Evolutionary conservation across 768 basidiomycete genomes (phyloP).

Genomic region (Leccinum boreale): DNA sequence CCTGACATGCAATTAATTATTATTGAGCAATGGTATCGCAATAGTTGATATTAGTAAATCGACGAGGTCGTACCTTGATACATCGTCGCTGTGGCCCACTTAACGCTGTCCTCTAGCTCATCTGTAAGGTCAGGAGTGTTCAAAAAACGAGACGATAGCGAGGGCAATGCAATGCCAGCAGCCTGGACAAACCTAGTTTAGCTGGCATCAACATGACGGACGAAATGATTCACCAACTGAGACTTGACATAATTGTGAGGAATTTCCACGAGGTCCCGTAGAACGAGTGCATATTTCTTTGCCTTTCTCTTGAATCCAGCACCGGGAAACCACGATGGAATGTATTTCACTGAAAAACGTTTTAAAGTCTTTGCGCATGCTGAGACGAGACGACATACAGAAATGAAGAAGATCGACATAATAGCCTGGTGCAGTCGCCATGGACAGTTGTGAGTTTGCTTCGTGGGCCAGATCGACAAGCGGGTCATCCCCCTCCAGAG

Average conservation of each 20-base stretch:
- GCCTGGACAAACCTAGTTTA: conserved; percentile 4
- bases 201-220: conserved; percentile 25
- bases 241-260: conserved; percentile 12
- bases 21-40: background rate
- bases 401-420: conserved; percentile 19
- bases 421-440: conserved; percentile 1
- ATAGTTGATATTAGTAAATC: background rate
- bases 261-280: conserved; percentile 3
- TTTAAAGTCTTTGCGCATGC: background rate
- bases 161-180: conserved; percentile 13
- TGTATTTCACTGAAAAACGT: conserved; percentile 19
- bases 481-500: conserved; percentile 34
- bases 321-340: conserved; percentile 22
- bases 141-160: conserved; percentile 13
- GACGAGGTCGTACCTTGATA: conserved; percentile 9
- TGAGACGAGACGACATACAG: conserved; percentile 4
- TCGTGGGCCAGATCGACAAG: conserved; percentile 30
- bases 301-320: conserved; percentile 17
- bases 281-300: conserved; percentile 5
- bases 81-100: conserved; percentile 15
- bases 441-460: conserved; percentile 24
- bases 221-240: conserved; percentile 13
- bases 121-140: conserved; percentile 5
- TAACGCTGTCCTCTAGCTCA: conserved; percentile 15
- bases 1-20: conserved; percentile 5